Evolutionary conservation across 805 yeast species (phyloP).

Genomic region (Sugiyamaella smithiae): DNA sequence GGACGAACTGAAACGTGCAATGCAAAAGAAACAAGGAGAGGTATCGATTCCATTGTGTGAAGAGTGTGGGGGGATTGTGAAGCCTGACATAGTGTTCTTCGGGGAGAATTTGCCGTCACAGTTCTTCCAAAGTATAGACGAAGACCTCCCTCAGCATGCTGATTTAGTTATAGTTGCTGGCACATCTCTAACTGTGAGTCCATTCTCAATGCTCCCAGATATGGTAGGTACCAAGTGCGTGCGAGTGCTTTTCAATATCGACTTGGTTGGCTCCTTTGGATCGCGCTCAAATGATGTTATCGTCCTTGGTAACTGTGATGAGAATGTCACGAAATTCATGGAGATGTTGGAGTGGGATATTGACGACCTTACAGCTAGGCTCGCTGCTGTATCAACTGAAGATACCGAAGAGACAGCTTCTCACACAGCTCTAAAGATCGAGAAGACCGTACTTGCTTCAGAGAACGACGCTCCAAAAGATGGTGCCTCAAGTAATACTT

Average conservation of each 20-base stretch:
- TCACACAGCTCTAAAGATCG: constrained; percentile 22
- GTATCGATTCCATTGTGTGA: constrained; percentile 11
- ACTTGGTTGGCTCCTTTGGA: constrained; percentile 65
- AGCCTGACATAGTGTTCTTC: constrained; percentile 92
- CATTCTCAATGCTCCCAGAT: constrained; percentile 81
- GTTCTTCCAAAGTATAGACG: constrained; percentile 69
- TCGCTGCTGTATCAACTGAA: neutral
- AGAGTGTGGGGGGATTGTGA: constrained; percentile 70
- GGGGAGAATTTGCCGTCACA: constrained; percentile 79
- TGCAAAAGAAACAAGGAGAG: constrained; percentile 19
- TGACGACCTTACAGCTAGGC: constrained; percentile 27
- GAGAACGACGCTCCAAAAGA: no score
- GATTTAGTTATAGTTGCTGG: constrained; percentile 88
- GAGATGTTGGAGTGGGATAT: constrained; percentile 60
- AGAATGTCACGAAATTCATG: constrained; percentile 54
- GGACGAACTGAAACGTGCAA: constrained; percentile 36
- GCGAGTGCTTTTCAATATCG: constrained; percentile 72
- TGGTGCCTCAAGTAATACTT: no score
- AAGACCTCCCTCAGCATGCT: constrained; percentile 46
- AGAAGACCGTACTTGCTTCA: no score
- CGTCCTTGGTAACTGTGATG: constrained; percentile 62
- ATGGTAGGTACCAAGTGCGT: constrained; percentile 50
- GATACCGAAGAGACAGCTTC: constrained; percentile 1
- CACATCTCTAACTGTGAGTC: constrained; percentile 83
- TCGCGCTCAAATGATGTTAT: constrained; percentile 61